Evolutionary conservation across 768 basidiomycete species (phyloP), one percentile per base, ranked within the genome.

Genomic region (Fibroporia radiculosa): DNA sequence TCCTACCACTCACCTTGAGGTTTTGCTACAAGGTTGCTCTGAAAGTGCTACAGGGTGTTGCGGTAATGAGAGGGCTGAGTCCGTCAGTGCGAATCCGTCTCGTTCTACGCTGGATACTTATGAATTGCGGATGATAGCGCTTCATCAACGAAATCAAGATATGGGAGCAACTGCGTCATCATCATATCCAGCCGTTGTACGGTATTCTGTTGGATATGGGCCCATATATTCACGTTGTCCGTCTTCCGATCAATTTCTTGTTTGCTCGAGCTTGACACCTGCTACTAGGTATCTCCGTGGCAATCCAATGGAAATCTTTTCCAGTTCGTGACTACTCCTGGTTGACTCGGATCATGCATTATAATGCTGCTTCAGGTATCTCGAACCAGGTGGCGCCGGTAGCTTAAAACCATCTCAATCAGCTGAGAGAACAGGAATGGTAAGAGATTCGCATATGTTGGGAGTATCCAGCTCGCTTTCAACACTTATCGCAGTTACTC

Each of bases 21-120:
- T n/a, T n/a, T n/a, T n/a, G n/a, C n/a, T n/a, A n/a, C 16, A 45
- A 78, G 77, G 78, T 80, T 31, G 80, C 80, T 8, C 54, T 81
- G 40, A 81, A 80, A 50, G 71, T 70, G 10, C 49, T 80, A 5
- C 69, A 75, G 43, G 64, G 72, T 48, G 55, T 77, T 34, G 70
- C 66, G 49, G 62, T 69, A 11, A 56, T 66, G 69, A 67, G 48
- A 68, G 70, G 60, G 68, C 77, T 34, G 47, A 58, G 16, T 47
- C 49, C 31, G 56, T 63, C 14, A 39, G 42, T 33, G n/a, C n/a
- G n/a, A n/a, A n/a, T n/a, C n/a, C n/a, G n/a, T n/a, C n/a, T n/a
- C n/a, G n/a, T n/a, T n/a, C n/a, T n/a, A n/a, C n/a, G n/a, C n/a
- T n/a, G 18, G 24, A 4, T 1, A 46, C 36, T 13, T 27, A 18